A percentile compares a stretch with the other conserved stretches of the same genome.
Conservation (phyloP, 202 grass and related monocot species). For the Carex arenaria region DNA sequence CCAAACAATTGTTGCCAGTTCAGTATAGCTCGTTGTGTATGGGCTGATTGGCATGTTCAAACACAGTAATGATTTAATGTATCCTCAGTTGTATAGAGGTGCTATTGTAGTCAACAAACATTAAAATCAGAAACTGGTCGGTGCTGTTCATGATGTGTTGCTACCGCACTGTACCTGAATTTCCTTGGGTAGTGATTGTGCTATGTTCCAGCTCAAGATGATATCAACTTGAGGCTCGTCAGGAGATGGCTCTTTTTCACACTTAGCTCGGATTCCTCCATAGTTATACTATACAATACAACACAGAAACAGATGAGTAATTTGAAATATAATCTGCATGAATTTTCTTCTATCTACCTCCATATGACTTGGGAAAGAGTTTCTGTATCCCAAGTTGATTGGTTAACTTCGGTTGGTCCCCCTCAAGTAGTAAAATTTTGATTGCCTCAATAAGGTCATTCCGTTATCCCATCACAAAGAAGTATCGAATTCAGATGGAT, state of each 20-base stretch:
- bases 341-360: background rate
- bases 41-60: background rate
- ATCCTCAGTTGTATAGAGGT: background rate
- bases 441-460: background rate
- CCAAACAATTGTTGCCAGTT: constrained; percentile 2
- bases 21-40: background rate
- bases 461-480: background rate
- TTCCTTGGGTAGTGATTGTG: constrained; percentile 73
- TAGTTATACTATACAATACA: constrained; percentile 73
- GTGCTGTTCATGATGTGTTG: background rate
- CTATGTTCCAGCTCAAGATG: constrained; percentile 92
- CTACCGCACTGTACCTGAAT: constrained; percentile 49
- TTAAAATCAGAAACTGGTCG: background rate
- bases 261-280: constrained; percentile 87
- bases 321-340: background rate
- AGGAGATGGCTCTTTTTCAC: constrained; percentile 13
- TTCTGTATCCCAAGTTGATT: background rate
- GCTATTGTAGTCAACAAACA: constrained; percentile 11
- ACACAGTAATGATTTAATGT: background rate
- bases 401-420: background rate
- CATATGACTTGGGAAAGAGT: background rate
- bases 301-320: constrained; percentile 18
- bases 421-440: background rate
- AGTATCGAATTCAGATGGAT: background rate
- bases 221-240: constrained; percentile 65